These are phyloP conservation scores for Phytophthora tentaculata DNA, from an alignment of 352 stramenopile species.

Conservation along the genomic window DNA sequence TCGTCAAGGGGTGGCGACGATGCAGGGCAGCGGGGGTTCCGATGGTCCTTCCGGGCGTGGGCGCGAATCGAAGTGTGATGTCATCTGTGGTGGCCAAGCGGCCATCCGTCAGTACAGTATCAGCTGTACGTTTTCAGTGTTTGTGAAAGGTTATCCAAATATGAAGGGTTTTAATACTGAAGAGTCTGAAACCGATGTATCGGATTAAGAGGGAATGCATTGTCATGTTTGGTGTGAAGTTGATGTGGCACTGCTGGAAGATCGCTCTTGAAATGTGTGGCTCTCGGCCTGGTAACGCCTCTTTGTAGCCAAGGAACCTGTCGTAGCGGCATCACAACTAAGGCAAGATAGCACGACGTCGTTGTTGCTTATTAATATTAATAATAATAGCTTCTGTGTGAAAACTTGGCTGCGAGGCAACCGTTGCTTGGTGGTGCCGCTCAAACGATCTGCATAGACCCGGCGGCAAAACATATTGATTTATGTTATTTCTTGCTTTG, in stretches of 20 bases:
- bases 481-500: slow-evolving; percentile 28
- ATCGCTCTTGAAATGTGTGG: slow-evolving; percentile 34
- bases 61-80: slow-evolving; percentile 47
- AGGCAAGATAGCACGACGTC: background rate
- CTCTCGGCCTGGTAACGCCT: slow-evolving; percentile 22
- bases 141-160: background rate
- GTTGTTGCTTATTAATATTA: too few species aligned
- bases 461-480: slow-evolving; percentile 17
- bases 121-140: too few species aligned
- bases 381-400: too few species aligned
- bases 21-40: slow-evolving; percentile 18
- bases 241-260: slow-evolving; percentile 30
- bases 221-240: background rate
- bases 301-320: slow-evolving; percentile 29
- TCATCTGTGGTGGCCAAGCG: slow-evolving; percentile 24
- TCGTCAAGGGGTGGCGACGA: slow-evolving; percentile 10
- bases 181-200: too few species aligned
- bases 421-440: slow-evolving; percentile 21
- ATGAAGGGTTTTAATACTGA: too few species aligned
- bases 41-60: slow-evolving; percentile 31
- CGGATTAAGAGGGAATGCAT: background rate
- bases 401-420: background rate
- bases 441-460: slow-evolving; percentile 28
- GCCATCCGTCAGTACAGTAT: slow-evolving; percentile 6
- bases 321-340: background rate